phyloP scores from a whole-genome alignment of 768 basidiomycete species.

The Stropharia rugosoannulata region DNA sequence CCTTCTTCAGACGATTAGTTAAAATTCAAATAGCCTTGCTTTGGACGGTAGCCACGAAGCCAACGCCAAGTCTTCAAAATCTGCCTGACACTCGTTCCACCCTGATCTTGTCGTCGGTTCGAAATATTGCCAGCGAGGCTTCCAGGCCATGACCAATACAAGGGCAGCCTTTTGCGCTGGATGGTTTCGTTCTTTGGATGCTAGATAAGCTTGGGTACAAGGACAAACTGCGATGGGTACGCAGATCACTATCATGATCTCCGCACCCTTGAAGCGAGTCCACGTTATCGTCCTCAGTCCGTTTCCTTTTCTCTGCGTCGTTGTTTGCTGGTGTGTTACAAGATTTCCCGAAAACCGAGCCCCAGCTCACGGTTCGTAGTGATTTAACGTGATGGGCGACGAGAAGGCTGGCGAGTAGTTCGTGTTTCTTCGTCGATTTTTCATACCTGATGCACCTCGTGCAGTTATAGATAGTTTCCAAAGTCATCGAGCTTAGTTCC shows the following conservation, averaged over 20 bases:
- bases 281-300: neutral
- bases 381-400: slow-evolving; percentile 44
- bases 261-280: neutral
- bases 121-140: slow-evolving; percentile 4
- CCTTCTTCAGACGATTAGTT: too few species aligned
- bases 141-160: slow-evolving; percentile 5
- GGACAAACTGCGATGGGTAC: neutral
- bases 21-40: too few species aligned
- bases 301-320: slow-evolving; percentile 5
- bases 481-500: slow-evolving; percentile 19
- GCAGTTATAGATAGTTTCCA: slow-evolving; percentile 37
- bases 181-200: neutral
- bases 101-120: slow-evolving; percentile 1
- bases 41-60: too few species aligned
- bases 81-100: slow-evolving; percentile 6
- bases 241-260: neutral
- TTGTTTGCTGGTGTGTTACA: slow-evolving; percentile 14
- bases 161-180: neutral
- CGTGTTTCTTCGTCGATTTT: slow-evolving; percentile 36
- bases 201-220: neutral
- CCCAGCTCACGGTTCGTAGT: slow-evolving; percentile 49
- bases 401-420: slow-evolving; percentile 45
- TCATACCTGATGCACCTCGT: slow-evolving; percentile 25
- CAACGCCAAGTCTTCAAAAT: neutral
- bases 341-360: slow-evolving; percentile 33